phyloP scores from a whole-genome alignment of 1,139 yeast genomes.

The Wickerhamomyces sp. region DNA sequence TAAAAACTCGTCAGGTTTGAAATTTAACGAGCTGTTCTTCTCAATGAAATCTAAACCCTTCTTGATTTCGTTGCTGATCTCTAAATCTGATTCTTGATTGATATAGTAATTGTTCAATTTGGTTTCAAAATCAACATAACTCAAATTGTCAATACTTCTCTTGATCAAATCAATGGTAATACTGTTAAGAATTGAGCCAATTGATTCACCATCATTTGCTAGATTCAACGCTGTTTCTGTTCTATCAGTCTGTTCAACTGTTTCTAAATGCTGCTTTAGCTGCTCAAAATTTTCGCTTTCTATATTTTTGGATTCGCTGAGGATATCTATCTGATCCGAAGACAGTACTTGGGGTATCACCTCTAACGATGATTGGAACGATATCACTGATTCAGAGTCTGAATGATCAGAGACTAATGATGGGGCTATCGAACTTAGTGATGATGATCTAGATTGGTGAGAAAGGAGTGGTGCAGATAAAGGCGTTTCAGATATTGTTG shows the following conservation, averaged over 20 bases:
- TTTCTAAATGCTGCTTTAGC: too few species aligned
- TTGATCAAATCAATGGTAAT: slow-evolving; percentile 20
- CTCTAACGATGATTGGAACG: not conserved
- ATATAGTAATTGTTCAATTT: slow-evolving; percentile 4
- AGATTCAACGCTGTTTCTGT: slow-evolving; percentile 16
- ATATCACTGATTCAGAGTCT: slow-evolving; percentile 5
- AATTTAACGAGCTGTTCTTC: not conserved
- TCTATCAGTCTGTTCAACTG: too few species aligned
- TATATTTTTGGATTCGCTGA: too few species aligned
- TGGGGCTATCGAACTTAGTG: slow-evolving; percentile 7
- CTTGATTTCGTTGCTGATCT: slow-evolving; percentile 2
- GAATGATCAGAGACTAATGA: slow-evolving; percentile 7
- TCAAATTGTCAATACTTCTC: slow-evolving; percentile 18
- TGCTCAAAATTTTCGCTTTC: too few species aligned
- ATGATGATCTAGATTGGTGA: slow-evolving; percentile 7
- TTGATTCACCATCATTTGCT: slow-evolving; percentile 22
- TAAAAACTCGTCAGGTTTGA: slow-evolving; percentile 11
- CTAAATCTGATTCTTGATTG: not conserved
- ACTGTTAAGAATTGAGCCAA: slow-evolving; percentile 16
- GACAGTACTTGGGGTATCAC: not conserved
- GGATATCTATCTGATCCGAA: not conserved
- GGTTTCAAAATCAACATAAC: slow-evolving; percentile 16
- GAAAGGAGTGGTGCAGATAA: not conserved
- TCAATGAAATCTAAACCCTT: slow-evolving; percentile 7
- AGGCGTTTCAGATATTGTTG: not conserved